Conservation (phyloP, 2,329 filamentous ascomycete genomes). For the Colletotrichum orbiculare region DNA sequence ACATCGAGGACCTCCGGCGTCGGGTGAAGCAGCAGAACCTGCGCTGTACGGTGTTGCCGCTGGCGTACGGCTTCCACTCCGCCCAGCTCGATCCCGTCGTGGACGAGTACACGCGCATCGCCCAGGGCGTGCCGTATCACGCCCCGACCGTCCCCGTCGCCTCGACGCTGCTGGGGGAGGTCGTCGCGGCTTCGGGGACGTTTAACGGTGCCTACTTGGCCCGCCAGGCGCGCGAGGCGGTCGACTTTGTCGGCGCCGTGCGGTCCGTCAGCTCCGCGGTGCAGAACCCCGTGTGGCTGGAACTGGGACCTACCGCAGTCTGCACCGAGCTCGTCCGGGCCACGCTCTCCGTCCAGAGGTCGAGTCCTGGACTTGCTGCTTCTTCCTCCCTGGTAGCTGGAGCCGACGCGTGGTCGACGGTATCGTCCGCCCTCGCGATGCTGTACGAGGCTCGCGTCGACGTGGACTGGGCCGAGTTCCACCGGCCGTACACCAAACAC, state of each 20-base stretch:
- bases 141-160: conserved; percentile 9
- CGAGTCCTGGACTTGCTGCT: conserved; percentile 49
- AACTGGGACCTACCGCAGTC: conserved; percentile 67
- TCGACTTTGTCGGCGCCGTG: conserved; percentile 53
- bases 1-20: neutral
- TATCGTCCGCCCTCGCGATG: neutral
- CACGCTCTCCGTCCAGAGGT: conserved; percentile 43
- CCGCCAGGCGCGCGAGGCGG: neutral
- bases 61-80: conserved; percentile 51
- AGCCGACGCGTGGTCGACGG: neutral
- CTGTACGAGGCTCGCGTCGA: conserved; percentile 1
- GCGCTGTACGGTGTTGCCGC: conserved; percentile 49
- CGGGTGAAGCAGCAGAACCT: conserved; percentile 14
- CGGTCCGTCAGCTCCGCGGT: conserved; percentile 41
- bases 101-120: conserved; percentile 58
- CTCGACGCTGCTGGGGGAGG: conserved; percentile 6
- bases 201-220: neutral
- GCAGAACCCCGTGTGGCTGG: conserved; percentile 69
- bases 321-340: no score
- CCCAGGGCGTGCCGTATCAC: conserved; percentile 16
- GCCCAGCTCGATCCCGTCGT: conserved; percentile 53
- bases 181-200: neutral
- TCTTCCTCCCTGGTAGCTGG: neutral
- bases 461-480: conserved; percentile 4
- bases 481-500: neutral